These are phyloP conservation scores for Neospora caninum DNA, from an alignment of 169 alveolate genomes.

Conservation along the genomic window DNA sequence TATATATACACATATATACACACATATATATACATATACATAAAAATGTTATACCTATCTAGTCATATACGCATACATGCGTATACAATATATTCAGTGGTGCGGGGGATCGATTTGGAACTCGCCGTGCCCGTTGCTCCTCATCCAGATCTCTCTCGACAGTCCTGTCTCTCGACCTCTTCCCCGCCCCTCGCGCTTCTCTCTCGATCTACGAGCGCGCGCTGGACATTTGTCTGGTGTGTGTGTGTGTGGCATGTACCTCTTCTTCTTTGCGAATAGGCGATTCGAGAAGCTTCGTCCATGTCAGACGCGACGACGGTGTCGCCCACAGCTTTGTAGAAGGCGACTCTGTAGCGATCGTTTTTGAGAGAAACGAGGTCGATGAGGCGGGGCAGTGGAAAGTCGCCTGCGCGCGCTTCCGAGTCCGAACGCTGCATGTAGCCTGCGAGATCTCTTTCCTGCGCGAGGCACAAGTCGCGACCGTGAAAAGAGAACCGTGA, in stretches of 20 bases:
- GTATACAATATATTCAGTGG: too few relatives aligned
- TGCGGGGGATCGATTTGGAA: too few relatives aligned
- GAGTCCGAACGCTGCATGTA: constrained; percentile 51
- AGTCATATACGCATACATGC: too few relatives aligned
- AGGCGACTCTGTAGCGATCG: neutral
- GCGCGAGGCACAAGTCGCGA: neutral
- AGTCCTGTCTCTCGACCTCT: too few relatives aligned
- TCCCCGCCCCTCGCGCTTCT: too few relatives aligned
- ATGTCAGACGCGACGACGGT: constrained; percentile 38
- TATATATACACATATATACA: too few relatives aligned
- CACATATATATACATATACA: too few relatives aligned
- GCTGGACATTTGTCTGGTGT: too few relatives aligned
- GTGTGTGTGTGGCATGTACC: neutral
- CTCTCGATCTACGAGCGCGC: too few relatives aligned
- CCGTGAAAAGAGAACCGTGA: neutral
- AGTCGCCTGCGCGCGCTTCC: constrained; percentile 37
- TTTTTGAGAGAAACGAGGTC: constrained; percentile 29
- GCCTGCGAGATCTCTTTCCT: constrained; percentile 40
- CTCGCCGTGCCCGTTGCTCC: too few relatives aligned
- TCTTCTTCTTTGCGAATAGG: neutral
- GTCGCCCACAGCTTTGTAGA: constrained; percentile 25
- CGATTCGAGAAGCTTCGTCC: constrained; percentile 41
- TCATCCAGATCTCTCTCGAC: too few relatives aligned
- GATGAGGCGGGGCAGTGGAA: constrained; percentile 19
- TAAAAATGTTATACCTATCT: too few relatives aligned